Evolutionary conservation across 2,329 filamentous ascomycete genomes (phyloP).

Genomic region (Penicillium nordicum): DNA sequence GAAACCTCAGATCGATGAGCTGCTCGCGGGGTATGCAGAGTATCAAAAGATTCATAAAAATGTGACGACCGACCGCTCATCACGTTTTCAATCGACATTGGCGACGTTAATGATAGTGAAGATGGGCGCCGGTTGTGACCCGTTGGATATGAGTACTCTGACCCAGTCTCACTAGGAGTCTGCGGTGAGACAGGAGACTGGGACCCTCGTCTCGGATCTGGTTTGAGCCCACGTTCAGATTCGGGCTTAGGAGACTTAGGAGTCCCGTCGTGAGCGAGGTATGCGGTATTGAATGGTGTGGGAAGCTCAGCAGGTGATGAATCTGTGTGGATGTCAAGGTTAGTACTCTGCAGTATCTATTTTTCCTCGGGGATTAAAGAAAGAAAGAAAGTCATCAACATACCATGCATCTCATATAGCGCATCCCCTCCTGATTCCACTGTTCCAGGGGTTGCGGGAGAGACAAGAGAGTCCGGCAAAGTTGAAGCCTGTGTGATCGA

Average conservation of each 20-base stretch:
- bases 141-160: not conserved
- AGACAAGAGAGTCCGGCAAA: not conserved
- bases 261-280: not conserved
- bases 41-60: conserved; percentile 1
- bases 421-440: conserved; percentile 4
- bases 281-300: not conserved
- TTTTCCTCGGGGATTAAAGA: rapidly evolving
- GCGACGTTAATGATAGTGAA: not conserved
- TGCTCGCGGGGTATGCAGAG: not conserved
- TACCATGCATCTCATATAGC: conserved; percentile 6
- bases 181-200: not conserved
- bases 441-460: not conserved
- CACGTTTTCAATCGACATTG: conserved; percentile 1
- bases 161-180: not conserved
- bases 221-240: not conserved
- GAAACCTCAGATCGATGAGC: not conserved
- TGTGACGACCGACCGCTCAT: not conserved
- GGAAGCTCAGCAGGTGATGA: conserved; percentile 3
- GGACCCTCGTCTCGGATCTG: not conserved
- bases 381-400: not conserved
- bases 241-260: not conserved
- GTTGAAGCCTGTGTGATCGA: not conserved
- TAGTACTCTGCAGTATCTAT: not conserved
- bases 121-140: not conserved
- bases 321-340: not conserved